These are phyloP conservation scores for Gamsiella multidivaricata DNA, from an alignment of 192 early-diverging fungal genomes.

Conservation along the genomic window DNA sequence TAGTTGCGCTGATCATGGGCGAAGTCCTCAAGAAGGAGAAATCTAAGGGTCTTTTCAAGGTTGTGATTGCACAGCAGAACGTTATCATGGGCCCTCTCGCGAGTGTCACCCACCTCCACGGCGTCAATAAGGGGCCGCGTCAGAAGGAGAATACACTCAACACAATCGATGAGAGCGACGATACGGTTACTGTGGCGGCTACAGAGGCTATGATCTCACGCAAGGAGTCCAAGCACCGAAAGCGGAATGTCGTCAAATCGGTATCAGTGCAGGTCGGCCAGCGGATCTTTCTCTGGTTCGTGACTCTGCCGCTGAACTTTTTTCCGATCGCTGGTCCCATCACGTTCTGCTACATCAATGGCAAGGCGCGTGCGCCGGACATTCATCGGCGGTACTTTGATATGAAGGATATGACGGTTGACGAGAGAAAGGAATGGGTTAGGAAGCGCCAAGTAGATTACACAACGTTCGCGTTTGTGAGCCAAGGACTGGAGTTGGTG, in stretches of 20 bases:
- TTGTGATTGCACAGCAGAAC: slow-evolving; percentile 12
- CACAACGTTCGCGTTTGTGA: slow-evolving; percentile 20
- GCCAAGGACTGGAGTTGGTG: slow-evolving; percentile 26
- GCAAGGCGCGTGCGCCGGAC: slow-evolving; percentile 20
- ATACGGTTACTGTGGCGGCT: slow-evolving; percentile 5
- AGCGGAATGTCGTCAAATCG: slow-evolving; percentile 13
- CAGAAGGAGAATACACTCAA: not conserved
- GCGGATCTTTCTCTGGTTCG: slow-evolving; percentile 26
- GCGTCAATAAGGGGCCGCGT: not conserved
- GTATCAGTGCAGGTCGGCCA: slow-evolving; percentile 7
- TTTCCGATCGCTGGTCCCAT: slow-evolving; percentile 23
- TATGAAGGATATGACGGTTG: slow-evolving; percentile 23
- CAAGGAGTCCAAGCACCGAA: not conserved
- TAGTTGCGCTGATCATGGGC: slow-evolving; percentile 37
- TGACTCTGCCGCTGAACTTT: slow-evolving; percentile 40
- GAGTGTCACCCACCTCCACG: slow-evolving; percentile 6
- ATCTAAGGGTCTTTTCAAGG: slow-evolving; percentile 20
- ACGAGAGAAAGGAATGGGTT: slow-evolving; percentile 28
- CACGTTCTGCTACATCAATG: slow-evolving; percentile 41
- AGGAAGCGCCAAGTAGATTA: slow-evolving; percentile 15
- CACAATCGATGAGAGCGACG: slow-evolving; percentile 8
- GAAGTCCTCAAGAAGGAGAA: slow-evolving; percentile 32
- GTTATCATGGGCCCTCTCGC: slow-evolving; percentile 24
- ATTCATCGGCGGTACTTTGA: slow-evolving; percentile 32
- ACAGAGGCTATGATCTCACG: slow-evolving; percentile 4